Conservation (phyloP, 1,284 basidiomycete species). For the Ceratobasidium sp. region DNA sequence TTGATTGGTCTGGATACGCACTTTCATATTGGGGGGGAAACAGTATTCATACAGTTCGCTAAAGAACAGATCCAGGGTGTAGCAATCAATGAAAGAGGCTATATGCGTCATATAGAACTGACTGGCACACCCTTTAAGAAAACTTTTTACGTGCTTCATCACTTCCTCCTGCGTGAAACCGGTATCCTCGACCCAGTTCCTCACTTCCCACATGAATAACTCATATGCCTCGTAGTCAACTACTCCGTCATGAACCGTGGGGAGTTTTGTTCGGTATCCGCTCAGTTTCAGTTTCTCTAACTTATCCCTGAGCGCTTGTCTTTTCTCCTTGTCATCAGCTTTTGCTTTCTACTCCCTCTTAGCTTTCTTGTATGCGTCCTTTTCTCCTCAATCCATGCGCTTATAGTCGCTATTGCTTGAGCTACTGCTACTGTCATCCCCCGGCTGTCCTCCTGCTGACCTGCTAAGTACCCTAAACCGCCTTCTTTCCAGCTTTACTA, state of each 20-base stretch:
- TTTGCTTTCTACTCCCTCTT: background rate
- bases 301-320: background rate
- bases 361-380: constrained; percentile 2
- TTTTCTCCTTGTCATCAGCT: background rate
- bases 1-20: constrained; percentile 47
- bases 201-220: constrained; percentile 26
- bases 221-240: constrained; percentile 29
- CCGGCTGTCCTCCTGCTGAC: background rate
- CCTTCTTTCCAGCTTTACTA: background rate
- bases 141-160: constrained; percentile 15
- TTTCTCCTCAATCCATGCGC: background rate
- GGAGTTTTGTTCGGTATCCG: constrained; percentile 21
- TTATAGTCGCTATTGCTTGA: background rate
- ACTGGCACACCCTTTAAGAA: constrained; percentile 33
- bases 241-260: constrained; percentile 17
- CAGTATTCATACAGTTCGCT: constrained; percentile 57
- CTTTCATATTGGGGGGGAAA: constrained; percentile 57
- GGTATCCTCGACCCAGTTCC: constrained; percentile 30
- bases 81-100: constrained; percentile 4
- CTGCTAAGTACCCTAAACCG: background rate
- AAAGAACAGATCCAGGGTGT: background rate
- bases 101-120: constrained; percentile 27
- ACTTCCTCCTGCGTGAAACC: constrained; percentile 5
- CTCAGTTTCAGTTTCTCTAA: constrained; percentile 13
- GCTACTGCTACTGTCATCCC: background rate